phyloP scores from a whole-genome alignment of 192 early-diverging fungal genomes.

The Coemansia sp. region DNA sequence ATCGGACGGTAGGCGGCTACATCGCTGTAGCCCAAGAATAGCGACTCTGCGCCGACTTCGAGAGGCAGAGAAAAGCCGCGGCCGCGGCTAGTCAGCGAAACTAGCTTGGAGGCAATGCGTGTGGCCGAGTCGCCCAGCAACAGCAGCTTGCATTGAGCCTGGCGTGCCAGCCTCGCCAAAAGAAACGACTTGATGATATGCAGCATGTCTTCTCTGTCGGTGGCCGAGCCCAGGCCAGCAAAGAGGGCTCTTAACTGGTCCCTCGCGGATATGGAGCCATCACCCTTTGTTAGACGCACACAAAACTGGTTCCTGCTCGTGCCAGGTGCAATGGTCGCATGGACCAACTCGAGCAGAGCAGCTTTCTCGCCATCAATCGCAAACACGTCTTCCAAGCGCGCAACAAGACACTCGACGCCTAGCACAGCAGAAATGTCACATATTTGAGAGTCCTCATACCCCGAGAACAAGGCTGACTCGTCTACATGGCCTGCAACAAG shows the following conservation, averaged over 20 bases:
- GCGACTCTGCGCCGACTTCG: slow-evolving; percentile 62
- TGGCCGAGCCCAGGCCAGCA: slow-evolving; percentile 55
- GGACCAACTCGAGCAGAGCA: slow-evolving; percentile 16
- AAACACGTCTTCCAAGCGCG: slow-evolving; percentile 69
- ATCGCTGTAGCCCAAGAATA: slow-evolving; percentile 50
- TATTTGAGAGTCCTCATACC: slow-evolving; percentile 35
- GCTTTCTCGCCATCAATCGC: not conserved
- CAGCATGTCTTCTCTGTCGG: slow-evolving; percentile 69
- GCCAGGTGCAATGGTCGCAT: slow-evolving; percentile 12
- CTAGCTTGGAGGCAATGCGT: slow-evolving; percentile 70
- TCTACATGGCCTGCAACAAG: slow-evolving; percentile 79
- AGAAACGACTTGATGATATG: slow-evolving; percentile 61
- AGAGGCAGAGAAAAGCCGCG: slow-evolving; percentile 81
- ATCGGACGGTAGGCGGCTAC: slow-evolving; percentile 69
- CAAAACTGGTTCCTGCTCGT: slow-evolving; percentile 9
- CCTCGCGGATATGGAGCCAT: not conserved
- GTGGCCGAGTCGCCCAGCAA: slow-evolving; percentile 79
- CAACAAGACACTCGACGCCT: slow-evolving; percentile 42
- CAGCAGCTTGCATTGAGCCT: slow-evolving; percentile 53
- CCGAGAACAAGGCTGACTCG: slow-evolving; percentile 58
- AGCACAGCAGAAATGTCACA: slow-evolving; percentile 38
- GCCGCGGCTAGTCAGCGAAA: slow-evolving; percentile 77
- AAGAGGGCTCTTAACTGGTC: slow-evolving; percentile 57
- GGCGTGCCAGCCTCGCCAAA: slow-evolving; percentile 54
- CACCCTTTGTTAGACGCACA: slow-evolving; percentile 13